phyloP scores from a whole-genome alignment of 106 monocot species.

The Acorus calamus region DNA sequence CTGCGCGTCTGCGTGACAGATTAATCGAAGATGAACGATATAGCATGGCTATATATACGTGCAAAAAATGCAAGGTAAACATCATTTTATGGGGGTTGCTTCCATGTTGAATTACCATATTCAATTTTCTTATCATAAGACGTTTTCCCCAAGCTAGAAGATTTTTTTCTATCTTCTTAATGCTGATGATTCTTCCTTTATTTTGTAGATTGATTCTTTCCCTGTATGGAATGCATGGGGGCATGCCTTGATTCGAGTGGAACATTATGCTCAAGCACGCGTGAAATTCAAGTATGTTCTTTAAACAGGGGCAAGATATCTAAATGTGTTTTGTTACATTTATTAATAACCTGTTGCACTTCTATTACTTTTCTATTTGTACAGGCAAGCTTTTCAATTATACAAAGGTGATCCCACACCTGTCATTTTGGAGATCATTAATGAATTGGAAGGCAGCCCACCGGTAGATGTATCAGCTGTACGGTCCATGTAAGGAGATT shows the following conservation, averaged over 20 bases:
- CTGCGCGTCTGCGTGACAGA: slow-evolving; percentile 61
- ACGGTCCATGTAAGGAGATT: slow-evolving; percentile 59
- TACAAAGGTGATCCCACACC: slow-evolving; percentile 55
- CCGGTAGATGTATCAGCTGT: slow-evolving; percentile 82
- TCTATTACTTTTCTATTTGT: slow-evolving; percentile 9
- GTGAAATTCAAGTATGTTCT: slow-evolving; percentile 83
- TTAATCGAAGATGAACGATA: slow-evolving; percentile 74
- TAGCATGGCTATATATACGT: slow-evolving; percentile 96
- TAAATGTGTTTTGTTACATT: neutral
- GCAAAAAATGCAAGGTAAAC: slow-evolving; percentile 94
- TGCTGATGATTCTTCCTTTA: neutral
- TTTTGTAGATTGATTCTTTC: slow-evolving; percentile 78
- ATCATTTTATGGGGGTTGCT: neutral
- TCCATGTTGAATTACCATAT: neutral
- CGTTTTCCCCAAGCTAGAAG: neutral
- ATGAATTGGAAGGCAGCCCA: slow-evolving; percentile 68
- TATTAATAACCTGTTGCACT: neutral
- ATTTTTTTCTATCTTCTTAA: slow-evolving; percentile 1
- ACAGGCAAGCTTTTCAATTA: slow-evolving; percentile 94
- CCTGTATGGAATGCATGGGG: slow-evolving; percentile 98
- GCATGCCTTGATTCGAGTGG: slow-evolving; percentile 80
- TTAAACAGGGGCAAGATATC: neutral
- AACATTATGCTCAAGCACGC: slow-evolving; percentile 91
- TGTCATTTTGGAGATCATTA: slow-evolving; percentile 68
- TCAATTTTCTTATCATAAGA: neutral